phyloP scores from a whole-genome alignment of 495 filamentous ascomycete species.

The Penicillium antarcticum region DNA sequence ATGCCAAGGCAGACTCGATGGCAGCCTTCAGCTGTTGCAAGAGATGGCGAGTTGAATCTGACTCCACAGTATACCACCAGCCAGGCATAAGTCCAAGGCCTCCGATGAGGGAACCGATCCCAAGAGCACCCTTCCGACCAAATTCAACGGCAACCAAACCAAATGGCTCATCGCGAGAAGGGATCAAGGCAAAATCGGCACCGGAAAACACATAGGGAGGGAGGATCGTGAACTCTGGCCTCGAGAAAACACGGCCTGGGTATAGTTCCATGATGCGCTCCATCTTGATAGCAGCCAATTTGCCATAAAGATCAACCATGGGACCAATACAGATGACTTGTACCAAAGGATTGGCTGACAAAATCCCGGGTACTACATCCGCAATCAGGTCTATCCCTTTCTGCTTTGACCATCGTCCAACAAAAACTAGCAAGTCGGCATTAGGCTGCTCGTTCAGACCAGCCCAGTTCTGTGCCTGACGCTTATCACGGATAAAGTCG shows the following conservation, averaged over 20 bases:
- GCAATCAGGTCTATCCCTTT: slow-evolving; percentile 71
- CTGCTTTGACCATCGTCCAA: slow-evolving; percentile 69
- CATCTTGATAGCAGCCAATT: slow-evolving; percentile 65
- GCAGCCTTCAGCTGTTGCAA: slow-evolving; percentile 61
- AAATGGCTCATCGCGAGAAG: slow-evolving; percentile 69
- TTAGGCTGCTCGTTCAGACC: slow-evolving; percentile 54
- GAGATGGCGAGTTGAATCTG: slow-evolving; percentile 41
- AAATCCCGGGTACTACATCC: slow-evolving; percentile 62
- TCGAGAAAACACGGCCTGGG: slow-evolving; percentile 64
- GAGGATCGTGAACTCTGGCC: slow-evolving; percentile 65
- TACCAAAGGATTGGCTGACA: slow-evolving; percentile 57
- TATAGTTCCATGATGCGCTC: slow-evolving; percentile 60
- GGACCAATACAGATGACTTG: slow-evolving; percentile 65
- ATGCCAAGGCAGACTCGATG: slow-evolving; percentile 57
- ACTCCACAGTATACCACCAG: slow-evolving; percentile 63
- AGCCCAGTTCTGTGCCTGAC: slow-evolving; percentile 67
- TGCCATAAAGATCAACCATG: slow-evolving; percentile 67
- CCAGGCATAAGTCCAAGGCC: slow-evolving; percentile 70
- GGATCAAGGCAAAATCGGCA: slow-evolving; percentile 69
- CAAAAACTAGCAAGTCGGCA: slow-evolving; percentile 68
- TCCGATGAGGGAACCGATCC: slow-evolving; percentile 57
- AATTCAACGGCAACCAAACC: slow-evolving; percentile 73
- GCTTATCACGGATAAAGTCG: slow-evolving; percentile 41
- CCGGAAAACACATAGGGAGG: slow-evolving; percentile 69
- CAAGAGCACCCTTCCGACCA: slow-evolving; percentile 66